phyloP scores from a whole-genome alignment of 2,329 filamentous ascomycete genomes.

The Thielaviopsis musarum region DNA sequence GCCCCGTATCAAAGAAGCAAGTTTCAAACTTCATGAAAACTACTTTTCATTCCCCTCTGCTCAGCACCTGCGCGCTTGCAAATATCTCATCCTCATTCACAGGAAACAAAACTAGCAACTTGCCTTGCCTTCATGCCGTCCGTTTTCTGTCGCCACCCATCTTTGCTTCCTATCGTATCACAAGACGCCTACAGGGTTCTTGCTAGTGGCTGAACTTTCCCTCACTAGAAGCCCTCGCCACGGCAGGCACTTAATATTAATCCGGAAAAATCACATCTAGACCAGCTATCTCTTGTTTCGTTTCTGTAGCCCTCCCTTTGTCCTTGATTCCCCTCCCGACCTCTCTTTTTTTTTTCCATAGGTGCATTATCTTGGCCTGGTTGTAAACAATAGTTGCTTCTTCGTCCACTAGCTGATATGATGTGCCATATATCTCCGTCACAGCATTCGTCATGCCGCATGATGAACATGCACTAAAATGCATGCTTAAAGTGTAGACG shows the following conservation, averaged over 20 bases:
- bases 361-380: not conserved
- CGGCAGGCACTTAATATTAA: not conserved
- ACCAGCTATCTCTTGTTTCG: not conserved
- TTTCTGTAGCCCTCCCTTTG: not conserved
- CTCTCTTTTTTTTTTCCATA: not conserved
- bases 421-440: not conserved
- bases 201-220: not conserved
- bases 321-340: not conserved
- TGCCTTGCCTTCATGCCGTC: not conserved
- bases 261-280: not conserved
- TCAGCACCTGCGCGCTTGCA: no score
- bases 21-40: no score
- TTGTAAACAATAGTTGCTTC: no score
- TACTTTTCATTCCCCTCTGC: no score
- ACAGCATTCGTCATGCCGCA: not conserved
- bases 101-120: not conserved
- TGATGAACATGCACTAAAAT: not conserved
- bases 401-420: not conserved
- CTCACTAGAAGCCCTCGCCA: not conserved
- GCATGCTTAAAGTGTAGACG: not conserved
- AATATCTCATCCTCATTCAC: no score
- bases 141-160: not conserved
- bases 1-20: no score
- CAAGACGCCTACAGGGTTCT: not conserved
- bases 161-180: not conserved